Base-by-base conservation (phyloP, 176 grass and related monocot species). In the Pontederia crassipes region DNA sequence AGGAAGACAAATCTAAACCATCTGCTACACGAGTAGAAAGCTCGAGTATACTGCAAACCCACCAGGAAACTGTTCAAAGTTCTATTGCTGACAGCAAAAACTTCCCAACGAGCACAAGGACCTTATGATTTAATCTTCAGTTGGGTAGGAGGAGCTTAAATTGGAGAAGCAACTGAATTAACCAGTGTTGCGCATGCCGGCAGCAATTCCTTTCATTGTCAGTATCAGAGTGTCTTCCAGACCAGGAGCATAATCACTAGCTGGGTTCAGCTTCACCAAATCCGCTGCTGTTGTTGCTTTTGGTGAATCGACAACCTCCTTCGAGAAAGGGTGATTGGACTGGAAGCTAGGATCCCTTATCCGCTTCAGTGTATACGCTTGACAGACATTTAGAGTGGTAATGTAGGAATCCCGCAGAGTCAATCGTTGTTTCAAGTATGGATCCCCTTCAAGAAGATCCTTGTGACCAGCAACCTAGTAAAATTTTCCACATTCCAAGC, bases 161-260 rank as follows among this genome's bases (percentile, higher is more conserved):
- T 8, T 45, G 58, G 26, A 65, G 27, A 49, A 10, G 8, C 56
- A 24, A 12, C 32, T 57, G 56, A 17, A 28, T 75, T 81, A 86
- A n/a, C 82, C 82, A 4, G 87, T 90, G 70, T 90, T 90, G 62
- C 75, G 79, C 82, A 86, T 80, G 66, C 82, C 87, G 8, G 82
- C 79, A 14, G 82, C 82, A 47, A 86, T 83, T 61, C 87, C 82
- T 73, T 90, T 90, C 82, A 90, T 90, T 55, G 87, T 86, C 68
- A 86, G 49, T 62, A 90, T 90, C 74, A 90, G 87, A 46, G 87
- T 90, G 71, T 90, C 87, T 72, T 90, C 87, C 55, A 90, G 74
- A 18, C 87, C 87, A 28, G 82, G 87, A 40, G 59, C 82, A 54
- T 86, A 80, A 45, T 86, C 82, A 17, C 75, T 90, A 7, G 68